These are phyloP conservation scores for Zoysia pacifica DNA, from an alignment of 176 grass and related monocot species.

Conservation along the genomic window DNA sequence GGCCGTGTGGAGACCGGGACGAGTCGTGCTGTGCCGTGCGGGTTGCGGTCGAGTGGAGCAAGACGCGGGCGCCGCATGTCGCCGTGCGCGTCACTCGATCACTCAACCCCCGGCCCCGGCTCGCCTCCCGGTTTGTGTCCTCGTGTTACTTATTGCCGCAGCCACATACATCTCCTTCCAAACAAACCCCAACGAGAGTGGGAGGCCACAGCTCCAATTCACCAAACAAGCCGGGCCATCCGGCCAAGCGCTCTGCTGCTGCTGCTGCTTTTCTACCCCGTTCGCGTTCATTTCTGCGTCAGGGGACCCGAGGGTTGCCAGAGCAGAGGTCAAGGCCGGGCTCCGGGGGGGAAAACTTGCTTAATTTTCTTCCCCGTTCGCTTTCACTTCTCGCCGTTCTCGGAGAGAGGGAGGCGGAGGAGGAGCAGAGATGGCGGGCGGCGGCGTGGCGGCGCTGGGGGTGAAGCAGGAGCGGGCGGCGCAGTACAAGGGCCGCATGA, in stretches of 20 bases:
- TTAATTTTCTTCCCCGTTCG: too few species aligned
- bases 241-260: too few species aligned
- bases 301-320: too few species aligned
- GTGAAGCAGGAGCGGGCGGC: conserved; percentile 80
- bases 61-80: neutral
- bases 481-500: conserved; percentile 84
- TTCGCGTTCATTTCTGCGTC: neutral
- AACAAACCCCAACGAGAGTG: neutral
- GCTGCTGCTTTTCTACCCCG: neutral
- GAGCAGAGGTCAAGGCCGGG: neutral
- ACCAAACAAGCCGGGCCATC: too few species aligned
- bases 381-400: neutral
- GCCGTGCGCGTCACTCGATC: neutral
- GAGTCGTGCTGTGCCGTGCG: neutral
- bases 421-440: conserved; percentile 51
- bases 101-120: too few species aligned
- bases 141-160: neutral
- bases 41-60: neutral
- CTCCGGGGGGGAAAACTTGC: too few species aligned
- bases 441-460: conserved; percentile 60
- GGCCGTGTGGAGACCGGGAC: neutral
- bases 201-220: neutral
- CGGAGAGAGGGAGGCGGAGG: neutral
- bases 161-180: neutral
- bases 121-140: neutral